Base-by-base conservation (phyloP, 768 basidiomycete species). In the Calvatia gigantea region DNA sequence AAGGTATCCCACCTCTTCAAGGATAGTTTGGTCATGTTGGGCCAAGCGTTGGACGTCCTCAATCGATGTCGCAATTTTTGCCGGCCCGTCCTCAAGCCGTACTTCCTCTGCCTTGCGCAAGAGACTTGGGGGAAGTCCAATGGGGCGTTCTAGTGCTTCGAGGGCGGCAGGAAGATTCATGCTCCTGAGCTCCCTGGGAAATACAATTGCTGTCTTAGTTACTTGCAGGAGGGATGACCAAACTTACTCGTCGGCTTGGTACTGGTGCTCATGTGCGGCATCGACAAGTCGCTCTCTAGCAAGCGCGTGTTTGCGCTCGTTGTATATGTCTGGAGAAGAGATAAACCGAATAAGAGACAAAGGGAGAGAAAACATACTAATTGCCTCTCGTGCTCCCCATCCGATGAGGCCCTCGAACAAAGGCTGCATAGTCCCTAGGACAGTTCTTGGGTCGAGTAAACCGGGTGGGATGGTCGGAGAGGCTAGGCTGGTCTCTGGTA, bases 381-480 rank as follows among this genome's bases (percentile, higher is more conserved):
- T 82, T 2, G 96, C 95, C 56, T 91, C 81, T 54, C 86, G 83
- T 0, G 90, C 88, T n/a, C 94, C 95, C 82, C 92, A 94, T 14
- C 86, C 80, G 0, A 92, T 76, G 42, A 99, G 70, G 8, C 86
- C 84, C 3, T 78, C 82, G 64, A 97, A 94, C 29, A 94, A 72
- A 19, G 86, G 72, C 11, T 70, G 77, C 9, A 77, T 76, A n/a
- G 73, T 73, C 1, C 78, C 80, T 33, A 90, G 59, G 11, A 79
- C 67, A n/a, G 64, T 75, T 39, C 73, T 75, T 17, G 86, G 87
- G 63, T 91, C 82, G 14, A 67, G 65, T 33, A 94, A 65, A 2
- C 76, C 86, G 0, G 74, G 68, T 0, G 86, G 84, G 2, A 84
- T 63, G 14, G 69, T 78, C 2, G 84, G 68, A 57, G 84, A 79